A percentile compares a stretch with the other conserved stretches of the same genome.
These are phyloP conservation scores for Mucor saturninus DNA, from an alignment of 371 early-diverging fungal genomes.

Conservation along the genomic window DNA sequence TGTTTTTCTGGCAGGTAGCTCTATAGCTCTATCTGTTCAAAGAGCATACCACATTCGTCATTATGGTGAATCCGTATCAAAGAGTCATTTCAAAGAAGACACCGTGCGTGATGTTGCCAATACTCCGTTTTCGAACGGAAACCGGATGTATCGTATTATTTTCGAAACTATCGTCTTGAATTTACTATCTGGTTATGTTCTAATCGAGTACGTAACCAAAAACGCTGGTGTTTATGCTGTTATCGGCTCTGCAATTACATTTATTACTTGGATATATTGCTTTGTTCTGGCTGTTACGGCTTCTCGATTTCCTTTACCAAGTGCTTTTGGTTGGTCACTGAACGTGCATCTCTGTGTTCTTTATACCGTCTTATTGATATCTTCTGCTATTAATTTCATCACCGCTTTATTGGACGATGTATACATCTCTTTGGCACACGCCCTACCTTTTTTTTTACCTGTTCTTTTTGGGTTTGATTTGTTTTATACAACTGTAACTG, in stretches of 20 bases:
- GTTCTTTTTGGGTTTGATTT: conserved; percentile 32
- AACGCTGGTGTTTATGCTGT: not conserved
- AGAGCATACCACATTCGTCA: conserved; percentile 11
- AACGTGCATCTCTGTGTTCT: conserved; percentile 41
- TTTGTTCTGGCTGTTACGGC: conserved; percentile 24
- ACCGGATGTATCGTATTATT: conserved; percentile 8
- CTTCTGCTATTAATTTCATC: conserved; percentile 8
- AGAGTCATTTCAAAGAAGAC: conserved; percentile 2
- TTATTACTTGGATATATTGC: conserved; percentile 28
- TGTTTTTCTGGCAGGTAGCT: not conserved
- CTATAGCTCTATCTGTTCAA: conserved; percentile 19
- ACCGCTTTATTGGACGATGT: not conserved
- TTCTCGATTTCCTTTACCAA: conserved; percentile 18
- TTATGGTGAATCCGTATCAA: not conserved
- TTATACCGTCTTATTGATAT: conserved; percentile 21
- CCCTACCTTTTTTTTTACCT: conserved; percentile 12
- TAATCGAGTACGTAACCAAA: not conserved
- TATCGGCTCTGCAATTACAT: not conserved
- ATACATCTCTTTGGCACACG: not conserved
- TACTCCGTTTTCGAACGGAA: conserved; percentile 7
- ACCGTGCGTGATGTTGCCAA: conserved; percentile 10
- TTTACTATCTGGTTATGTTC: conserved; percentile 4
- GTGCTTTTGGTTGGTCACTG: conserved; percentile 29
- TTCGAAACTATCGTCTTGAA: conserved; percentile 16
- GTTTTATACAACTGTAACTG: conserved; percentile 28